Conservation (phyloP, 208 protist species). For the Zelonia costaricensis region DNA sequence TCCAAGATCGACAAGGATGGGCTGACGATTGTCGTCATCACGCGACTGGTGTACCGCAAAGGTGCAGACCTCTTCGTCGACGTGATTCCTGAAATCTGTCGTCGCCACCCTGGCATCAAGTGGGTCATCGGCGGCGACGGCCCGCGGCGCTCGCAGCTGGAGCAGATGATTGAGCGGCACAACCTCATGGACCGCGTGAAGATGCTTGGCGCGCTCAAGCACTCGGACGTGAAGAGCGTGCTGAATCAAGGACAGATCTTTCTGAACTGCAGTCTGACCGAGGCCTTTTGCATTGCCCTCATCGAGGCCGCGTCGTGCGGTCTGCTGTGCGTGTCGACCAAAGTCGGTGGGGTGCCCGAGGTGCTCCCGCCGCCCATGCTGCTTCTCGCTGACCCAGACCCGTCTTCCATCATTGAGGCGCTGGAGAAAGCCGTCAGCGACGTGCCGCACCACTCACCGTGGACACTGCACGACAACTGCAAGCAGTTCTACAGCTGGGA, state of each 20-base stretch:
- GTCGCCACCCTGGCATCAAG: conserved; percentile 88
- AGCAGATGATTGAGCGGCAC: conserved; percentile 98
- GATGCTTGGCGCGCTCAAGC: conserved; percentile 94
- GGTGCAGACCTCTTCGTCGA: conserved; percentile 96
- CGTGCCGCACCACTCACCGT: conserved; percentile 78
- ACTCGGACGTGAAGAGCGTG: conserved; percentile 90
- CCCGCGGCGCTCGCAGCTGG: conserved; percentile 93
- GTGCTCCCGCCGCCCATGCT: conserved; percentile 96
- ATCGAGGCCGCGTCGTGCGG: conserved; percentile 97
- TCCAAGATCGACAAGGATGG: conserved; percentile 82
- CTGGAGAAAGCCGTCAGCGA: conserved; percentile 74
- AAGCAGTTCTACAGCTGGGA: conserved; percentile 96
- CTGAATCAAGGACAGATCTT: conserved; percentile 98
- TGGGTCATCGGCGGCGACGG: conserved; percentile 98
- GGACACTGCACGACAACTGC: conserved; percentile 89
- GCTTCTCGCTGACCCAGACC: conserved; percentile 90
- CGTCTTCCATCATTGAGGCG: conserved; percentile 66
- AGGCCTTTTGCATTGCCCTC: conserved; percentile 99
- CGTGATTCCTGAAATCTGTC: conserved; percentile 97
- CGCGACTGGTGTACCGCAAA: conserved; percentile 97
- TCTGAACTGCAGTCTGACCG: conserved; percentile 98
- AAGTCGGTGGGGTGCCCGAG: conserved; percentile 98
- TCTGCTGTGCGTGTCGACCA: conserved; percentile 95
- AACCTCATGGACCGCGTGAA: conserved; percentile 96
- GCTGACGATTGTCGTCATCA: conserved; percentile 96